A percentile compares a stretch with the other conserved stretches of the same genome.
Evolutionary conservation across 2,329 filamentous ascomycete species (phyloP).

Genomic region (Diaporthe citriasiana): DNA sequence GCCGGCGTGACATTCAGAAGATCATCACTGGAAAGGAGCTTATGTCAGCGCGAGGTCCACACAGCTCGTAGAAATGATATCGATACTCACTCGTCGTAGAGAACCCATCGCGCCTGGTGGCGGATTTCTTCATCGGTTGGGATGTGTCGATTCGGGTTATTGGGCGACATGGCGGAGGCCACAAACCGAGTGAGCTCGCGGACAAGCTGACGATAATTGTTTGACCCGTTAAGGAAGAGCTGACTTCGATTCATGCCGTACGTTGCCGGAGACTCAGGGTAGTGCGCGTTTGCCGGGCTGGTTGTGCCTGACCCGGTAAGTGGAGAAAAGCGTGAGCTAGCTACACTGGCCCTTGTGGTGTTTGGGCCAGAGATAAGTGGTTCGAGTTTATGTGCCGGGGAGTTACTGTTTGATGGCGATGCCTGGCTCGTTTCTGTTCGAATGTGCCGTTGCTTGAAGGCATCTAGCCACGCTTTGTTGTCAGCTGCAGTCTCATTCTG

Average conservation of each 20-base stretch:
- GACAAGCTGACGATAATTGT: constrained; percentile 70
- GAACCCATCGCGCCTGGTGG: constrained; percentile 73
- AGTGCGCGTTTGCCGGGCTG: background rate
- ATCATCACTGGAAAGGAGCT: constrained; percentile 62
- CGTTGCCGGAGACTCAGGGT: constrained; percentile 6
- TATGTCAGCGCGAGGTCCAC: background rate
- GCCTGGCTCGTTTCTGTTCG: constrained; percentile 46
- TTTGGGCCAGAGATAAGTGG: background rate
- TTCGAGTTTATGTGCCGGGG: constrained; percentile 37
- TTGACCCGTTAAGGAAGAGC: constrained; percentile 71
- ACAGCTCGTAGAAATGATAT: background rate
- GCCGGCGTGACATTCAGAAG: constrained; percentile 75
- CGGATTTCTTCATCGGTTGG: constrained; percentile 74
- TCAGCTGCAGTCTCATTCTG: constrained; percentile 76
- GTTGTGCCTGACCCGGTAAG: constrained; percentile 1
- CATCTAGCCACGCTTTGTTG: constrained; percentile 65
- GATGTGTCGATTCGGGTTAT: constrained; percentile 72
- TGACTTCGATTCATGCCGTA: constrained; percentile 44
- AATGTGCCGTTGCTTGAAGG: constrained; percentile 65
- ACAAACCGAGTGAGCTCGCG: constrained; percentile 68
- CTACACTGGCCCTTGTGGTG: background rate
- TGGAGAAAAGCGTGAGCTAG: background rate
- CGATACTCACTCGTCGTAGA: constrained; percentile 70
- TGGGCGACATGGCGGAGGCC: constrained; percentile 66
- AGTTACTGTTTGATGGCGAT: constrained; percentile 36